Evolutionary conservation across 176 grass and related monocot species (phyloP).

Genomic region (Zoysia pacifica): DNA sequence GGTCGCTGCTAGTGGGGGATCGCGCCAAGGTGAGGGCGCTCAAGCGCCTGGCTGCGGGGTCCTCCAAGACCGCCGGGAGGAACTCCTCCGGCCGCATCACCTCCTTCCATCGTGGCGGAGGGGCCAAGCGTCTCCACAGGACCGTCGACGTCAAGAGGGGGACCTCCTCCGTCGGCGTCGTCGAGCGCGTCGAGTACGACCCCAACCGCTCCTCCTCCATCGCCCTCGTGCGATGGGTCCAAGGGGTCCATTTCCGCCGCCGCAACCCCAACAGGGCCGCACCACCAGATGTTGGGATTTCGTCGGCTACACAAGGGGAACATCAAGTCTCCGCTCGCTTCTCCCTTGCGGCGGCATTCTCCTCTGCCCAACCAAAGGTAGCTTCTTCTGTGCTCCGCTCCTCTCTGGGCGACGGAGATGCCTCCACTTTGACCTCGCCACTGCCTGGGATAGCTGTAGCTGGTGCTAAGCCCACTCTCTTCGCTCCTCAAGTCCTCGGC

Average conservation of each 20-base stretch:
- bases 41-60: background rate
- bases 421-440: background rate
- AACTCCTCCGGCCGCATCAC: background rate
- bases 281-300: no score
- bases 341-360: background rate
- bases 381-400: background rate
- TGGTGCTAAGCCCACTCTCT: background rate
- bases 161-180: background rate
- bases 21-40: background rate
- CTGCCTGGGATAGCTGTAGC: background rate
- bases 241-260: background rate
- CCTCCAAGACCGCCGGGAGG: background rate
- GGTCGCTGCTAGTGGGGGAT: slow-evolving; percentile 44
- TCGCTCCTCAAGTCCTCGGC: background rate
- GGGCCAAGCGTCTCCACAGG: background rate
- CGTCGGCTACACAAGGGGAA: no score
- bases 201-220: background rate
- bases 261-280: background rate
- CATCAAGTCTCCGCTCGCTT: background rate
- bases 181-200: background rate
- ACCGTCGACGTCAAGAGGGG: background rate
- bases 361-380: background rate
- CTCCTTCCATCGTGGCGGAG: slow-evolving; percentile 2
- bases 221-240: background rate
- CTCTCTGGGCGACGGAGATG: background rate